Percentiles rank a stretch among this genome's conserved stretches.
Conservation (phyloP, 345 rosid species). For the Gossypium herbaceum region DNA sequence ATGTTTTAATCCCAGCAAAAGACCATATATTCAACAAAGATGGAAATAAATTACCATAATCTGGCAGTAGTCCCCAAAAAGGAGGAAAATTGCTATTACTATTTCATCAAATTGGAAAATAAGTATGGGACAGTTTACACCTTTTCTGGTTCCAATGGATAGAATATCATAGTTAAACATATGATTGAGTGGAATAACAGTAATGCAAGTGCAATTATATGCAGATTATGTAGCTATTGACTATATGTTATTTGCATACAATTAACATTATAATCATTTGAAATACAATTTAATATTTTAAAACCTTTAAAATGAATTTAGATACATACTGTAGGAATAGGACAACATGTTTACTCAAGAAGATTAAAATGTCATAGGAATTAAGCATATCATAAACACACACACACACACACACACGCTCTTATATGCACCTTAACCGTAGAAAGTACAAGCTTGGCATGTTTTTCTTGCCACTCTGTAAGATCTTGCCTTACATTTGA, state of each 20-base stretch:
- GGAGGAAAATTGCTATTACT: not conserved
- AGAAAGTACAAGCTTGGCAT: slow-evolving; percentile 50
- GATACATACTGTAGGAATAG: not conserved
- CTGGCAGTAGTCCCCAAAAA: too few relatives aligned
- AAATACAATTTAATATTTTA: not conserved
- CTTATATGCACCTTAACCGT: slow-evolving; percentile 40
- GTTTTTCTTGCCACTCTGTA: slow-evolving; percentile 55
- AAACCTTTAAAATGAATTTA: not conserved
- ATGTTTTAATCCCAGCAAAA: not conserved
- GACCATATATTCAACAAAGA: not conserved
- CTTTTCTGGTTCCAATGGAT: not conserved
- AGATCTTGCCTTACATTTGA: slow-evolving; percentile 64
- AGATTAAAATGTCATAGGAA: not conserved
- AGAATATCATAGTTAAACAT: not conserved
- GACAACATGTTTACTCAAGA: not conserved
- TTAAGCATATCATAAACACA: not conserved
- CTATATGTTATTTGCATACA: not conserved
- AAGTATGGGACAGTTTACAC: not conserved
- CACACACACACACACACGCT: too few relatives aligned
- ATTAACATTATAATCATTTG: not conserved
- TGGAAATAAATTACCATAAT: not conserved
- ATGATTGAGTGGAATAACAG: not conserved
- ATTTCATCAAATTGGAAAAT: slow-evolving; percentile 10
- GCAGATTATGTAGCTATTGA: not conserved
- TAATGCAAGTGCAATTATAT: not conserved